Percentiles rank a stretch among this genome's conserved stretches.
Conservation (phyloP, 805 yeast genomes). For the Maudiozyma bulderi region DNA sequence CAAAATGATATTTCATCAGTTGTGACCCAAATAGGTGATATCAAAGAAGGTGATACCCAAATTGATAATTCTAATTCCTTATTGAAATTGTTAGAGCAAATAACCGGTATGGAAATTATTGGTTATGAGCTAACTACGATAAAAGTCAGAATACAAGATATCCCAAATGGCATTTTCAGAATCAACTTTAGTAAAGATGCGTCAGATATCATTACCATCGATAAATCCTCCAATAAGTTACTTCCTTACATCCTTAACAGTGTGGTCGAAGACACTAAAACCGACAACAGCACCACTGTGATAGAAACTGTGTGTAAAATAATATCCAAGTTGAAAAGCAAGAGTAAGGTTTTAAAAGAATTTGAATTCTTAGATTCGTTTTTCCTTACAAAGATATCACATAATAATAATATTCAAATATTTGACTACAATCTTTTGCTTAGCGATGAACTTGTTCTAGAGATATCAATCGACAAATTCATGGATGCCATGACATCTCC, state of each 20-base stretch:
- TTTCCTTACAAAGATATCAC: conserved; percentile 10
- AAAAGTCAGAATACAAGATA: background rate
- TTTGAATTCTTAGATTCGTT: conserved; percentile 9
- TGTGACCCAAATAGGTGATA: background rate
- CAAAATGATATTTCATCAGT: background rate
- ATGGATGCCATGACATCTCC: background rate
- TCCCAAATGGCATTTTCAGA: background rate
- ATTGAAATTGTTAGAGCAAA: conserved; percentile 5
- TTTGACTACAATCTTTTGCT: conserved; percentile 11
- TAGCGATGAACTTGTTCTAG: conserved; percentile 7
- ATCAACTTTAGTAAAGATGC: background rate
- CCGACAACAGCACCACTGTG: background rate
- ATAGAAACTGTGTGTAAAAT: background rate
- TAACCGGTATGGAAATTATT: conserved; percentile 12
- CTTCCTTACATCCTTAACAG: background rate
- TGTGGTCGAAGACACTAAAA: background rate
- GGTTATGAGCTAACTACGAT: conserved; percentile 5
- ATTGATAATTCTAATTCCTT: background rate
- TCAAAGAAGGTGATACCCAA: background rate
- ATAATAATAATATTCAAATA: conserved; percentile 4
- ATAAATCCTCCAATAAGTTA: background rate
- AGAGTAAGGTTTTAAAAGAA: conserved; percentile 7
- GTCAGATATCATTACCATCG: background rate
- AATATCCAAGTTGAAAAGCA: conserved; percentile 2
- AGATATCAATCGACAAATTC: conserved; percentile 11